Base-by-base conservation (phyloP, 2,329 filamentous ascomycete genomes). In the Penicillium sp. region DNA sequence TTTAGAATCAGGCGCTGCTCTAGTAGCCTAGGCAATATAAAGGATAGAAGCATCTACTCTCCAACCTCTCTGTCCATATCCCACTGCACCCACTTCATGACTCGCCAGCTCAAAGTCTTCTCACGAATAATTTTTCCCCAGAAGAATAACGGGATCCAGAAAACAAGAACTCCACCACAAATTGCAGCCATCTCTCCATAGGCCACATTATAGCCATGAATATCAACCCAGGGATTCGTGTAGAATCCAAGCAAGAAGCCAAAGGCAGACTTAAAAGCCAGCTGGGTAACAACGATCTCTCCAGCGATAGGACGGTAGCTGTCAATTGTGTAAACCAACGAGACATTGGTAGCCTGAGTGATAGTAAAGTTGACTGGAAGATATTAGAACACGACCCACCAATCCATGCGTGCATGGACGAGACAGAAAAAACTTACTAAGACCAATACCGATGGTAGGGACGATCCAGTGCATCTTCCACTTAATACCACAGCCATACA, bases 171-270 rank as follows among this genome's bases (percentile, higher is more conserved):
- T 24, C 57, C 57, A 1, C 57, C 57, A 37, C 54, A 59, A 9
- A 59, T 59, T 11, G 54, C 57, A 3, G 57, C 57, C 57, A 59
- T 59, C 54, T 57, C 54, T 10, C 57, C 57, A 24, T 59, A 59
- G 13, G 57, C 57, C 16, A 59, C 47, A 49, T 57, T 57, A 13
- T 59, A 59, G 2, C 57, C 57, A 35, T 59, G 54, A 9, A 43
- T 55, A 31, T 59, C 57, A 7, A 59, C 54, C 57, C 57, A 59
- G 2, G 57, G 57, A 29, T 59, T 59, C 1, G 57, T 59, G 29
- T 59, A 59, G 16, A 59, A 59, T 1, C 54, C 54, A 9, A 59
- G 51, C 48, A 59, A 24, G 48, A 59, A 59, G 5, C 57, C 57
- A 31, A 59, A 59, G 1, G 57, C 57, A 21, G 57, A 57, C 39